Evolutionary conservation across 495 filamentous ascomycete species (phyloP).

Genomic region (Annulohypoxylon nitens): DNA sequence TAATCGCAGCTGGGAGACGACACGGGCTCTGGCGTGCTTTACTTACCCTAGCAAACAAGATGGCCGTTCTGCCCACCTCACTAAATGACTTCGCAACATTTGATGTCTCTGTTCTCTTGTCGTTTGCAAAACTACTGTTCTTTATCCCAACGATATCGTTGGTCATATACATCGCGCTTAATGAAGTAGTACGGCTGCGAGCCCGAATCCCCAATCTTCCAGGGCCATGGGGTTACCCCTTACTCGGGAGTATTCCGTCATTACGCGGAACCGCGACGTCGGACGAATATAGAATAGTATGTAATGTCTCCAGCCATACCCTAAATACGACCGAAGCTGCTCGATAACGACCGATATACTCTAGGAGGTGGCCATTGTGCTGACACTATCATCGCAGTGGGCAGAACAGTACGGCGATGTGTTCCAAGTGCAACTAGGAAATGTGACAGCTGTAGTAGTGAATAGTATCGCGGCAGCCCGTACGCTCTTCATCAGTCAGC

Average conservation of each 20-base stretch:
- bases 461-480: constrained; percentile 78
- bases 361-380: not conserved
- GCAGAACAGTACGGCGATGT: constrained; percentile 68
- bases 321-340: not conserved
- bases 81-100: constrained; percentile 15
- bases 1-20: not conserved
- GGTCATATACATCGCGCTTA: constrained; percentile 25
- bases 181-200: constrained; percentile 35
- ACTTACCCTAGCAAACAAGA: constrained; percentile 1
- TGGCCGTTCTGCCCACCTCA: constrained; percentile 25
- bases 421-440: constrained; percentile 76
- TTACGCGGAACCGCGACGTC: constrained; percentile 58
- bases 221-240: constrained; percentile 72
- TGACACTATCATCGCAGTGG: constrained; percentile 30
- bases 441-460: constrained; percentile 75
- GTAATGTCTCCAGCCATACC: constrained; percentile 50
- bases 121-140: constrained; percentile 17
- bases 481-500: constrained; percentile 78
- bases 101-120: constrained; percentile 5
- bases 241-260: constrained; percentile 74
- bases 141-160: constrained; percentile 16
- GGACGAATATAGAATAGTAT: constrained; percentile 63
- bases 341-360: not conserved
- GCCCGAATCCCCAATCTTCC: constrained; percentile 72
- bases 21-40: too few species aligned